These are phyloP conservation scores for Gastrodia elata DNA, from an alignment of 106 monocot species.

Conservation along the genomic window DNA sequence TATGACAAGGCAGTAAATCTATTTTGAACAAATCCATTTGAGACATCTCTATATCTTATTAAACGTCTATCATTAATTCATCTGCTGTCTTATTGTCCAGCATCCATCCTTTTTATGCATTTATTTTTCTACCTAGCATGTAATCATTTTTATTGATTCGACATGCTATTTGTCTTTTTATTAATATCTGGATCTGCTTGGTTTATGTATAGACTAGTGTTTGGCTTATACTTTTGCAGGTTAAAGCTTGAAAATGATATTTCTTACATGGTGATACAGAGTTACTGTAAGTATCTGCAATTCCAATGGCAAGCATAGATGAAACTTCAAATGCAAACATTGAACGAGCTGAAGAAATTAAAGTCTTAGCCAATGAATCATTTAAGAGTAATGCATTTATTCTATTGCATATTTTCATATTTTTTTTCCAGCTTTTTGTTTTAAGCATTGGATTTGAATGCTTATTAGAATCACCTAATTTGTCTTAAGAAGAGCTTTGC, in stretches of 20 bases:
- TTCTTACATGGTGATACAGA: not conserved
- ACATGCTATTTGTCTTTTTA: not conserved
- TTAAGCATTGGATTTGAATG: not conserved
- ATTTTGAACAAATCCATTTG: not conserved
- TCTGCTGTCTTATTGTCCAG: not conserved
- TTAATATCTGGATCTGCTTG: not conserved
- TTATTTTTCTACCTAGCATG: not conserved
- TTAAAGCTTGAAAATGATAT: not conserved
- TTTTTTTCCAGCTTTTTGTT: not conserved
- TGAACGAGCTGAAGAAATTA: conserved; percentile 69
- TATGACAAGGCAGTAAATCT: not conserved
- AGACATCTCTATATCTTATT: not conserved
- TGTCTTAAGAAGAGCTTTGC: not conserved
- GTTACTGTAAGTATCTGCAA: not conserved
- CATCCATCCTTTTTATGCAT: not conserved
- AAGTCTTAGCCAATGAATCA: conserved; percentile 74
- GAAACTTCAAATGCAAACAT: conserved; percentile 27
- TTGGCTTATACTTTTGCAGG: not conserved
- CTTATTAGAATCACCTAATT: not conserved
- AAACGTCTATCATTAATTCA: not conserved
- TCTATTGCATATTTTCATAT: not conserved
- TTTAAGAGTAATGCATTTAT: conserved; percentile 55
- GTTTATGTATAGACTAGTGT: not conserved
- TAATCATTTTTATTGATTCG: not conserved
- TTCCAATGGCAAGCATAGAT: conserved; percentile 29